A percentile compares a stretch with the other conserved stretches of the same genome.
phyloP scores from a whole-genome alignment of 169 alveolate genomes.

The Cryptosporidium ryanae region DNA sequence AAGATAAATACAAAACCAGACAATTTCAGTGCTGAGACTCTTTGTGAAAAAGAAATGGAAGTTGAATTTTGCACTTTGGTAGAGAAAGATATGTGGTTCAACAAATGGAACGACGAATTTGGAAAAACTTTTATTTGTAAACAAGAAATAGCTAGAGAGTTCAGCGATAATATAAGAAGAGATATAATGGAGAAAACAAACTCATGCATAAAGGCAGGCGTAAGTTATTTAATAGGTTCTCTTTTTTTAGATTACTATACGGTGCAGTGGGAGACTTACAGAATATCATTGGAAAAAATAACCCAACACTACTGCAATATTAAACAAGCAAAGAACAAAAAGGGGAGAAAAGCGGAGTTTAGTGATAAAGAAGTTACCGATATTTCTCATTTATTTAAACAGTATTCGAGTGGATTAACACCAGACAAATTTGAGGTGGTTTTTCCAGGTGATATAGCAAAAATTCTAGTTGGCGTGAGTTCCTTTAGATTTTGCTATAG shows the following conservation, averaged over 20 bases:
- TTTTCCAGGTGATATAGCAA: constrained; percentile 45
- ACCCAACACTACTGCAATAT: not conserved
- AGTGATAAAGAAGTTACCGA: not conserved
- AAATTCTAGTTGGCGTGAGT: constrained; percentile 28
- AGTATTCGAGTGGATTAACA: not conserved
- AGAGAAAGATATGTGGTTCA: constrained; percentile 4
- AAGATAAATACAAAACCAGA: not conserved
- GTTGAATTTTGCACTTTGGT: not conserved
- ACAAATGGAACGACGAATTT: constrained; percentile 23
- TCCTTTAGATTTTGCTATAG: constrained; percentile 18
- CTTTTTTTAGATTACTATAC: constrained; percentile 14
- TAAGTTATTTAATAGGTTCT: not conserved
- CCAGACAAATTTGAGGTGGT: constrained; percentile 28
- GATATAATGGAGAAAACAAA: constrained; percentile 4
- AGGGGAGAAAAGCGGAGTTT: not conserved
- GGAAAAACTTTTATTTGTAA: not conserved
- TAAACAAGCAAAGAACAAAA: constrained; percentile 11
- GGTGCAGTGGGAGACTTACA: constrained; percentile 62
- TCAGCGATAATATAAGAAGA: not conserved
- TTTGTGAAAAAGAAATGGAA: too few relatives aligned
- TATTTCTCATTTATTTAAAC: not conserved
- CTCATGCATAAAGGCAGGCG: constrained; percentile 26
- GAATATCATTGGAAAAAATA: constrained; percentile 11
- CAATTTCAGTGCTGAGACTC: not conserved
- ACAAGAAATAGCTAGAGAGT: not conserved